A percentile compares a stretch with the other conserved stretches of the same genome.
Conservation (phyloP, 1,284 basidiomycete genomes). For the Singerocomus inundabilis region DNA sequence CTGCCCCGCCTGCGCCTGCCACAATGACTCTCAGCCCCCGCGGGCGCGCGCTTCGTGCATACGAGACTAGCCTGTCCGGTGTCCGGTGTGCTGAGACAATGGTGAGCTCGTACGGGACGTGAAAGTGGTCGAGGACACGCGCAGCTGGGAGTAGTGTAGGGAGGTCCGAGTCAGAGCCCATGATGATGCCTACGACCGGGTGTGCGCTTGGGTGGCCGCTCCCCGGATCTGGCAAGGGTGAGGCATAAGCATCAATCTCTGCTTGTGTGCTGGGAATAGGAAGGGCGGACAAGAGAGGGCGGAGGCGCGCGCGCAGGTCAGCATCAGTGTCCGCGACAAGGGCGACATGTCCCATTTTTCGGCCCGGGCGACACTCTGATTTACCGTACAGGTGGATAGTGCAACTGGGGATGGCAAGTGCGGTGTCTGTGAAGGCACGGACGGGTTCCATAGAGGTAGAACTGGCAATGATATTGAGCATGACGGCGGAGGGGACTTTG, state of each 20-base stretch:
- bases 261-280: slow-evolving; percentile 48
- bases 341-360: slow-evolving; percentile 99
- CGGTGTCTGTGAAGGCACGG: slow-evolving; percentile 47
- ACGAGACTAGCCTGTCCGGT: slow-evolving; percentile 82
- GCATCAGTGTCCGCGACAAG: slow-evolving; percentile 84
- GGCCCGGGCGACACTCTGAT: slow-evolving; percentile 80
- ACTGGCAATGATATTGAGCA: slow-evolving; percentile 93
- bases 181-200: slow-evolving; percentile 92
- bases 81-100: slow-evolving; percentile 98
- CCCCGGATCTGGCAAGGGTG: slow-evolving; percentile 42
- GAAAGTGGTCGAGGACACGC: slow-evolving; percentile 78
- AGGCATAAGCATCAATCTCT: slow-evolving; percentile 59
- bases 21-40: slow-evolving; percentile 83
- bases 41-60: slow-evolving; percentile 74
- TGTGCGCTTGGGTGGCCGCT: slow-evolving; percentile 59
- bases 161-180: slow-evolving; percentile 99
- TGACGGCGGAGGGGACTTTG: slow-evolving; percentile 84
- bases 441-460: slow-evolving; percentile 67
- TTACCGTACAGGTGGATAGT: slow-evolving; percentile 94
- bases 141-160: slow-evolving; percentile 92
- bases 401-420: slow-evolving; percentile 74
- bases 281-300: slow-evolving; percentile 66
- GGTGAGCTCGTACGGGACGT: slow-evolving; percentile 89
- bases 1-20: slow-evolving; percentile 95
- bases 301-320: slow-evolving; percentile 67